Evolutionary conservation across 805 yeast genomes (phyloP).

Genomic region (Kuraishia ogatae): DNA sequence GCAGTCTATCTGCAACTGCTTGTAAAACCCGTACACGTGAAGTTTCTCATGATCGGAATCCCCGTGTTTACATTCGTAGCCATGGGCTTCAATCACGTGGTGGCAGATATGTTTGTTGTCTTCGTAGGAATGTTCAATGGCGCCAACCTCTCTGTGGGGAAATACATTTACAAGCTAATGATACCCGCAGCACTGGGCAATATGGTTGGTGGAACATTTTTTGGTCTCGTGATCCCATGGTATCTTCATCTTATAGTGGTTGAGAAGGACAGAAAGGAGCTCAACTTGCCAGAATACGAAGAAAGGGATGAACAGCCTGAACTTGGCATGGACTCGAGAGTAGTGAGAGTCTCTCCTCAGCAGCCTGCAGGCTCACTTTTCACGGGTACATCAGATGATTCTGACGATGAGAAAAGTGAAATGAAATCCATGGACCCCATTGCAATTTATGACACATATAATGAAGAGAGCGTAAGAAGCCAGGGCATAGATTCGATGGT

Average conservation of each 20-base stretch:
- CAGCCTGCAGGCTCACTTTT: background rate
- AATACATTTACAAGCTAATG: constrained; percentile 63
- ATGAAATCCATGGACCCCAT: constrained; percentile 3
- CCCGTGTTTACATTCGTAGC: constrained; percentile 77
- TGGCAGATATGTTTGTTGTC: constrained; percentile 72
- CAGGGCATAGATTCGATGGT: background rate
- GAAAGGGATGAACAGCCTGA: constrained; percentile 78
- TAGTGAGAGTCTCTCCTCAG: constrained; percentile 39
- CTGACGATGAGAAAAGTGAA: background rate
- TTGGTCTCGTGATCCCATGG: constrained; percentile 60
- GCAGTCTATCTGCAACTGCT: constrained; percentile 71
- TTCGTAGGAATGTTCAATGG: constrained; percentile 63
- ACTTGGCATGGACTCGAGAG: constrained; percentile 69
- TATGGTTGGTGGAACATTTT: constrained; percentile 67
- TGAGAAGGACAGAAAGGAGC: constrained; percentile 54
- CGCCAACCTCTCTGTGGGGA: constrained; percentile 53
- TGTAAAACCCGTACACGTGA: constrained; percentile 76
- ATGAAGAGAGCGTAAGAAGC: background rate
- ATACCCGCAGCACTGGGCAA: constrained; percentile 71
- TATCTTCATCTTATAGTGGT: constrained; percentile 66
- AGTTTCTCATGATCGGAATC: constrained; percentile 48
- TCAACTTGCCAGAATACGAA: constrained; percentile 61
- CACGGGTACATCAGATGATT: background rate
- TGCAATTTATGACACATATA: background rate
- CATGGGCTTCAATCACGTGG: constrained; percentile 71